phyloP scores from a whole-genome alignment of 163 green algal species.

The Trebouxiophyceae sp. region DNA sequence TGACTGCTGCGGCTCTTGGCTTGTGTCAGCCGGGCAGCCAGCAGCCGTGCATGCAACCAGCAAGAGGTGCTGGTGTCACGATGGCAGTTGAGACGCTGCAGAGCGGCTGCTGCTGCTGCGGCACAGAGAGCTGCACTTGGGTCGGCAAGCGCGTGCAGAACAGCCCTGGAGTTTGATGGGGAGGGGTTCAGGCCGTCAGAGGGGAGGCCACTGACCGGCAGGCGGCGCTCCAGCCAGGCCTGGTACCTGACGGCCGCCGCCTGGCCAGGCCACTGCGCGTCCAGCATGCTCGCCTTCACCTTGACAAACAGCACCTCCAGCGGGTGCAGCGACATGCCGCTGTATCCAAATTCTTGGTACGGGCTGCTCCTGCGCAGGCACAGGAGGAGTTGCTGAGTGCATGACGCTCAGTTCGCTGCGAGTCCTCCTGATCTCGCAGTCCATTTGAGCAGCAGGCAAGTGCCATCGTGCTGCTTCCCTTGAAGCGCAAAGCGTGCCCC shows the following conservation, averaged over 20 bases:
- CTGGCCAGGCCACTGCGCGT: constrained; percentile 20
- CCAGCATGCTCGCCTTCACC: constrained; percentile 34
- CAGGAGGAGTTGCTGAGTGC: too few species aligned
- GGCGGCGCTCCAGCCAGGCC: constrained; percentile 10
- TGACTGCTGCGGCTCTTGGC: not conserved
- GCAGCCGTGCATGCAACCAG: not conserved
- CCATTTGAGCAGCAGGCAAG: too few species aligned
- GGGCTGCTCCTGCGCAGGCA: constrained; percentile 28
- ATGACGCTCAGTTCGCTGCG: too few species aligned
- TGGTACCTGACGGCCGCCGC: constrained; percentile 16
- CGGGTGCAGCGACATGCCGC: constrained; percentile 33
- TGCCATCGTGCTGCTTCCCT: too few species aligned
- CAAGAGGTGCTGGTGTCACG: not conserved
- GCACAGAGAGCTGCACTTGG: not conserved
- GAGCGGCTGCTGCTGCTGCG: not conserved
- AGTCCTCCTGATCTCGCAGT: too few species aligned
- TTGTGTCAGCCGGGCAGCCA: not conserved
- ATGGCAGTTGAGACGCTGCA: not conserved
- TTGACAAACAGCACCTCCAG: constrained; percentile 63
- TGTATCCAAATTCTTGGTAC: constrained; percentile 28
- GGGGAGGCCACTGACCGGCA: not conserved
- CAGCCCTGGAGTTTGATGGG: too few species aligned
- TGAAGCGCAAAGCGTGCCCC: too few species aligned
- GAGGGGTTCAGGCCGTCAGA: not conserved
- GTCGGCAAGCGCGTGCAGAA: too few species aligned